Conservation (phyloP, 768 basidiomycete species). For the Tricholoma bakamatsutake region DNA sequence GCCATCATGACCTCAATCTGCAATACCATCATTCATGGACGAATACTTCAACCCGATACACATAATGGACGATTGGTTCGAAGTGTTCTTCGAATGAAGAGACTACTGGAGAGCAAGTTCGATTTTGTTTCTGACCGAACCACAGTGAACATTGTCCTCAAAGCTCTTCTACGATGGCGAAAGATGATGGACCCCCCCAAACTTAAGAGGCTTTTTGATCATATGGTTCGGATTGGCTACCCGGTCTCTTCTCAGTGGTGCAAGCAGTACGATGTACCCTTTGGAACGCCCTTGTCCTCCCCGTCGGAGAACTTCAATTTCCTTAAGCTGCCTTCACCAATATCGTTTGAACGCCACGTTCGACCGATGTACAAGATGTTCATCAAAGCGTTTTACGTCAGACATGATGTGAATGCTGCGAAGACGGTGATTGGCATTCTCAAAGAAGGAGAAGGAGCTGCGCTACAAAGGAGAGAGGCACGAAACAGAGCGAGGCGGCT, state of each 20-base stretch:
- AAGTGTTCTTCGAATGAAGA: constrained; percentile 33
- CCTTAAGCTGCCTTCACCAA: constrained; percentile 32
- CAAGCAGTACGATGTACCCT: constrained; percentile 33
- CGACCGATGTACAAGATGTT: constrained; percentile 70
- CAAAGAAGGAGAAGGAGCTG: constrained; percentile 33
- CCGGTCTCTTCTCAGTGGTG: constrained; percentile 33
- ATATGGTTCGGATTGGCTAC: constrained; percentile 55
- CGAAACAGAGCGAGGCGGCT: constrained; percentile 24
- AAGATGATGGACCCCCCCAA: constrained; percentile 33
- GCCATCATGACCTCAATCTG: constrained; percentile 39
- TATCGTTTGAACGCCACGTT: constrained; percentile 56
- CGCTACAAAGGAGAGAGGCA: constrained; percentile 25
- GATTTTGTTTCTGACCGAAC: constrained; percentile 60
- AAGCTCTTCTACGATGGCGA: constrained; percentile 51
- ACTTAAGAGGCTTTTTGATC: constrained; percentile 58
- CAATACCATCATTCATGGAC: constrained; percentile 51
- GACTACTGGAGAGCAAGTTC: constrained; percentile 35
- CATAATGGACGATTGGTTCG: constrained; percentile 43
- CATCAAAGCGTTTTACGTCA: constrained; percentile 53
- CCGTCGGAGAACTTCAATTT: constrained; percentile 18
- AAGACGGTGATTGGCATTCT: constrained; percentile 49
- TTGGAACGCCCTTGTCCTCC: constrained; percentile 29
- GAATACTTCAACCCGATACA: constrained; percentile 23
- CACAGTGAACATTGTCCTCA: constrained; percentile 66
- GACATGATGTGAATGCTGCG: constrained; percentile 50